Evolutionary conservation across 2,329 filamentous ascomycete species (phyloP), one percentile per base, ranked within the genome.

Genomic region (Colletotrichum camelliae): DNA sequence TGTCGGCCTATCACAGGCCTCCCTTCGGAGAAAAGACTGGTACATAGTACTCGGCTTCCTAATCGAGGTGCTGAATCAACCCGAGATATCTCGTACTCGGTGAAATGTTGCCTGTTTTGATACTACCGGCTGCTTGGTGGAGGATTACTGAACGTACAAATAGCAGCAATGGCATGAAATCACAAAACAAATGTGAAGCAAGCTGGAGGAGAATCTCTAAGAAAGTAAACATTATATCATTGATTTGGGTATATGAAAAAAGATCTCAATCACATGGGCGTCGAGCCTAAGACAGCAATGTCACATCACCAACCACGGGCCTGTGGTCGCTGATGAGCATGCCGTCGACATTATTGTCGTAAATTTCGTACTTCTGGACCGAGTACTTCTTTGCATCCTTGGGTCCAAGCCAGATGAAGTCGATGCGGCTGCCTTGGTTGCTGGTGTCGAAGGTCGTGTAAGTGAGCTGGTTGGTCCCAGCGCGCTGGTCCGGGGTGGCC

Each of bases 301-400:
- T 77, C 57, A 92, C 73, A 82, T 94, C 93, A 21, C 89, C 89
- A 67, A 94, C 88, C n/a, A 94, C 92, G 37, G 92, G 88, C 72
- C 92, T 85, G 81, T 95, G 93, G 80, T 95, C 93, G 76, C 92
- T 94, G 52, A 89, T 84, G 79, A 93, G 93, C 48, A 83, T 83
- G n/a, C 74, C 76, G 27, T 71, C 35, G n/a, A 70, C 78, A 1
- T 37, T 43, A 80, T 94, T 94, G 29, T 87, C 81, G 67, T 94
- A 80, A 13, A 94, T 92, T 4, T 89, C 90, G 84, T 89, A 93
- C 2, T 85, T 89, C 75, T 85, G 83, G 27, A 89, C 85, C 4
- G 81, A 81, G 52, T 81, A 82, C 5, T 84, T 83, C 74, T 88
- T 84, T 62, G 85, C 81, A 1, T 37, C 31, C 43, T 67, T 71